A percentile compares a stretch with the other conserved stretches of the same genome.
phyloP scores from a whole-genome alignment of 176 grass and related monocot genomes.

The Oryza longistaminata region DNA sequence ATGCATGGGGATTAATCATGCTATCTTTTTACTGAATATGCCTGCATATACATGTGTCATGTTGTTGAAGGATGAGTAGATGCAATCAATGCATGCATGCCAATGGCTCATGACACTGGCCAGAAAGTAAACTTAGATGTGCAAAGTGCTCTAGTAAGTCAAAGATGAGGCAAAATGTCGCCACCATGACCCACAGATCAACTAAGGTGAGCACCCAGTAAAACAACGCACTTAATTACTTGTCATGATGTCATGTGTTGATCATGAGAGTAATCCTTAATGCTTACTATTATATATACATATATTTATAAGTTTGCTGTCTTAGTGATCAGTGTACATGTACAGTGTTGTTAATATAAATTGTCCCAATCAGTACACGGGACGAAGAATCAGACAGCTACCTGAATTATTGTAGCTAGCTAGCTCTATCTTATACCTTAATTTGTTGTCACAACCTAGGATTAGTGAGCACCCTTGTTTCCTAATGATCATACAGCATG shows the following conservation, averaged over 20 bases:
- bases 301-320: background rate
- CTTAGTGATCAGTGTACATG: background rate
- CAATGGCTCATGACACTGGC: conserved; percentile 2
- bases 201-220: conserved; percentile 1
- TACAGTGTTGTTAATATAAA: background rate
- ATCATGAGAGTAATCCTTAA: conserved; percentile 15
- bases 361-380: background rate
- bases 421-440: background rate
- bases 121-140: background rate
- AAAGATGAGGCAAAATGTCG: conserved; percentile 46
- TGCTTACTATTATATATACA: background rate
- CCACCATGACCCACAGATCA: conserved; percentile 35
- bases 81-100: background rate
- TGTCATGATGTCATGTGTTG: conserved; percentile 5
- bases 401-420: background rate
- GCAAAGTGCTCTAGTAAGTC: conserved; percentile 4
- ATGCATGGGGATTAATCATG: background rate
- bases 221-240: conserved; percentile 22
- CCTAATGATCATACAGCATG: background rate
- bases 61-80: conserved; percentile 10
- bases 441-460: background rate
- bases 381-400: conserved; percentile 1
- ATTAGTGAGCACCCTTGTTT: background rate
- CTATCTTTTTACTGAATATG: conserved; percentile 22
- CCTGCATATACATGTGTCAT: conserved; percentile 1